A percentile compares a stretch with the other conserved stretches of the same genome.
Evolutionary conservation across 495 filamentous ascomycete species (phyloP).

Genomic region (Apiosordaria backusii): DNA sequence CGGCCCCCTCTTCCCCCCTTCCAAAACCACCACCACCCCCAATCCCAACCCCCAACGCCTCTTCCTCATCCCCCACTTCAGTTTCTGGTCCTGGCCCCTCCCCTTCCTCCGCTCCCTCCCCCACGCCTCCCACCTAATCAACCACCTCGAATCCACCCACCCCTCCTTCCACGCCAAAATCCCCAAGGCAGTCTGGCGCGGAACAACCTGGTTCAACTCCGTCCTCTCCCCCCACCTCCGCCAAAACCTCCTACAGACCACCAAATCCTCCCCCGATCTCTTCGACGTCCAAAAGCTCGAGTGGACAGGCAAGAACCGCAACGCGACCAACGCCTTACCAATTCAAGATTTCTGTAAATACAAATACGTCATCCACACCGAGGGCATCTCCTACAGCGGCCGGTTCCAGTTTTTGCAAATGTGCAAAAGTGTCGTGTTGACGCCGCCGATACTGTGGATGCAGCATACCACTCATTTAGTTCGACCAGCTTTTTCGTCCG

Average conservation of each 20-base stretch:
- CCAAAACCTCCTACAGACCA: slow-evolving; percentile 39
- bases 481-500: slow-evolving; percentile 39
- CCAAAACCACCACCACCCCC: neutral
- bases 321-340: slow-evolving; percentile 37
- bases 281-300: slow-evolving; percentile 45
- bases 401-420: slow-evolving; percentile 53
- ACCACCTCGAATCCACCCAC: slow-evolving; percentile 30
- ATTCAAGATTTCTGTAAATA: slow-evolving; percentile 52
- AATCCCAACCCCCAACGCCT: slow-evolving; percentile 33
- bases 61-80: slow-evolving; percentile 79
- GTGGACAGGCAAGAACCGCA: slow-evolving; percentile 25
- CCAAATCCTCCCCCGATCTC: slow-evolving; percentile 43
- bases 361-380: slow-evolving; percentile 56
- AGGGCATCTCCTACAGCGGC: slow-evolving; percentile 58
- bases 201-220: slow-evolving; percentile 52
- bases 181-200: slow-evolving; percentile 67
- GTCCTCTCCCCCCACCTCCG: slow-evolving; percentile 41
- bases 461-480: slow-evolving; percentile 51
- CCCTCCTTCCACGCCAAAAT: slow-evolving; percentile 51
- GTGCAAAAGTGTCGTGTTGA: slow-evolving; percentile 46
- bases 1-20: slow-evolving; percentile 45
- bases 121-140: slow-evolving; percentile 48
- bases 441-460: slow-evolving; percentile 47
- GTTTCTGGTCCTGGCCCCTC: slow-evolving; percentile 71
- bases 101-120: slow-evolving; percentile 56